A percentile compares a stretch with the other conserved stretches of the same genome.
phyloP scores from a whole-genome alignment of 2,329 filamentous ascomycete species.

The Monilinia laxa region DNA sequence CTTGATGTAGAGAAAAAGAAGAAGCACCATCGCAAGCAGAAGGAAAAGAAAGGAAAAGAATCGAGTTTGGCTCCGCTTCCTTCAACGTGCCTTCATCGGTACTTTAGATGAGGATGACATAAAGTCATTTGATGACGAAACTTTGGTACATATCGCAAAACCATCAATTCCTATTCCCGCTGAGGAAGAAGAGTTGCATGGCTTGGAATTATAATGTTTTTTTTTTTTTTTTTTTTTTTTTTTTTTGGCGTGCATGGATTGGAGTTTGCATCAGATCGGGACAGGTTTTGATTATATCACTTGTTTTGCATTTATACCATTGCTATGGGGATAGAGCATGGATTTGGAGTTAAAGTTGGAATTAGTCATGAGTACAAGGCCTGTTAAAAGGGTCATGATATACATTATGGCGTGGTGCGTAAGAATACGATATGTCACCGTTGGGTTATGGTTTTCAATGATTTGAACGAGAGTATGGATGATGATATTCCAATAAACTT shows the following conservation, averaged over 20 bases:
- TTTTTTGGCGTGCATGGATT: slow-evolving; percentile 23
- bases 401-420: neutral
- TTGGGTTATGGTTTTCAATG: slow-evolving; percentile 4
- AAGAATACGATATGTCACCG: slow-evolving; percentile 8
- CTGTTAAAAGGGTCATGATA: neutral
- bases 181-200: slow-evolving; percentile 3
- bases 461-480: neutral
- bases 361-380: neutral
- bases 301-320: slow-evolving; percentile 9
- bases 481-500: neutral
- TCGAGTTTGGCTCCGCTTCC: slow-evolving; percentile 75
- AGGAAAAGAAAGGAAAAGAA: slow-evolving; percentile 58
- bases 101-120: slow-evolving; percentile 68
- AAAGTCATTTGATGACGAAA: slow-evolving; percentile 33
- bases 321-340: slow-evolving; percentile 4
- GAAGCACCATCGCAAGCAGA: slow-evolving; percentile 53
- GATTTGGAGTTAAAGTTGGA: neutral
- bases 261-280: slow-evolving; percentile 10
- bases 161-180: neutral
- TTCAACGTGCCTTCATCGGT: slow-evolving; percentile 75
- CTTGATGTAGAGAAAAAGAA: slow-evolving; percentile 36
- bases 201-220: slow-evolving; percentile 9
- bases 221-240: neutral
- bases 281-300: neutral
- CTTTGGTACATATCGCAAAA: neutral